Percentiles rank a stretch among this genome's conserved stretches.
Evolutionary conservation across 495 filamentous ascomycete genomes (phyloP).

Genomic region (Venustampulla echinocandica): DNA sequence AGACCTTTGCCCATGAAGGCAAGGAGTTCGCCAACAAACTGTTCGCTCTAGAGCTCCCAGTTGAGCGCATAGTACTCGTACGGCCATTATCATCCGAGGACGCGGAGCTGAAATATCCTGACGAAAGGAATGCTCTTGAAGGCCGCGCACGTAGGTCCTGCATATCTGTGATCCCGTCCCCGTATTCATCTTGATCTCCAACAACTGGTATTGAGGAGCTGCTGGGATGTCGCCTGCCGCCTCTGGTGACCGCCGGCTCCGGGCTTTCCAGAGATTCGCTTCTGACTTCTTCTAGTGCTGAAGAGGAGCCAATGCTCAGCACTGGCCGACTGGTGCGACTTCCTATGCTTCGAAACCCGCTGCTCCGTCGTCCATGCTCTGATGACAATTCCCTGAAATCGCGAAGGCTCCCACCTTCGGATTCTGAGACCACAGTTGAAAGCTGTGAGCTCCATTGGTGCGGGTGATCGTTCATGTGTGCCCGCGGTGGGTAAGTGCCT

Average conservation of each 20-base stretch:
- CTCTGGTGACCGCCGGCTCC: constrained; percentile 29
- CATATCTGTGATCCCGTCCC: constrained; percentile 45
- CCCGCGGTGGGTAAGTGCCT: constrained; percentile 23
- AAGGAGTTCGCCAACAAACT: constrained; percentile 49
- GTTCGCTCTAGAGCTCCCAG: constrained; percentile 37
- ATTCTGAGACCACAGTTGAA: constrained; percentile 54
- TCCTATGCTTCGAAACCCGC: constrained; percentile 28
- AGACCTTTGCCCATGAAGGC: constrained; percentile 54
- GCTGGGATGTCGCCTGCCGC: constrained; percentile 25
- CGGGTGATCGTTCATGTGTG: constrained; percentile 29
- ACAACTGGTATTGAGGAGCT: constrained; percentile 19
- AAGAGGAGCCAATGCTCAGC: constrained; percentile 44
- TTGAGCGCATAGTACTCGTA: constrained; percentile 34
- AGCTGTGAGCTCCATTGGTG: constrained; percentile 67
- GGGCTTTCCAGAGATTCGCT: constrained; percentile 32
- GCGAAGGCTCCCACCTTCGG: constrained; percentile 48
- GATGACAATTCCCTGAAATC: constrained; percentile 39
- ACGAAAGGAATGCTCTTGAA: constrained; percentile 37
- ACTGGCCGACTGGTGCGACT: constrained; percentile 40
- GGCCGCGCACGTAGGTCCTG: constrained; percentile 32
- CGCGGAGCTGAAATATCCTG: constrained; percentile 26
- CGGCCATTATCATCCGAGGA: constrained; percentile 34
- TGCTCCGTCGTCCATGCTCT: constrained; percentile 19
- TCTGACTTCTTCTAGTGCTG: constrained; percentile 22
- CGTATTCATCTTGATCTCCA: constrained; percentile 46